Conservation (phyloP, 202 grass and related monocot genomes). For the Eragrostis tef region DNA sequence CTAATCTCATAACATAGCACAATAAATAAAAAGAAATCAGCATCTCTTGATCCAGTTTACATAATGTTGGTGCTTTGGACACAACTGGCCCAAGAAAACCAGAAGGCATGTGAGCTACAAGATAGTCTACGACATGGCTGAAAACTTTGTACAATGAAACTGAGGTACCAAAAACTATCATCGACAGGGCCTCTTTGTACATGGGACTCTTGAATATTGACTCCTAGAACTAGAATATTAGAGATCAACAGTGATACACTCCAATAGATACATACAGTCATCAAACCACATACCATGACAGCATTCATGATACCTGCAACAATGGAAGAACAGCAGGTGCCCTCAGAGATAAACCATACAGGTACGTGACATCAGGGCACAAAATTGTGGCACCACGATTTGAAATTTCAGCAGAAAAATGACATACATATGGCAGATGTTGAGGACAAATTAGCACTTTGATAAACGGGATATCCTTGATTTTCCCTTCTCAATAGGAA, state of each 20-base stretch:
- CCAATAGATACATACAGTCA: neutral
- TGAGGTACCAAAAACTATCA: neutral
- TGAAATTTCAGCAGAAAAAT: conserved; percentile 21
- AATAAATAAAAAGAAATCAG: neutral
- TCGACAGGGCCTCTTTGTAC: neutral
- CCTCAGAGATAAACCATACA: conserved; percentile 13
- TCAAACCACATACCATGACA: conserved; percentile 6
- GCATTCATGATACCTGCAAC: conserved; percentile 42
- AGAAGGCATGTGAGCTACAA: neutral
- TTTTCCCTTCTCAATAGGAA: conserved; percentile 68
- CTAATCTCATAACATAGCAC: neutral
- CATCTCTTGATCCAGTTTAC: neutral
- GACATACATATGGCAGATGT: neutral
- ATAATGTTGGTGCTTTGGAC: neutral
- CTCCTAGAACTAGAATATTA: neutral
- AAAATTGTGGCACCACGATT: neutral
- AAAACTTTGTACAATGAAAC: neutral
- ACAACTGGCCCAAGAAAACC: neutral
- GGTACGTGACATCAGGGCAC: neutral
- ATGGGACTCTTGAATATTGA: neutral
- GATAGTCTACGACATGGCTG: neutral
- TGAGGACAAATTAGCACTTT: conserved; percentile 49
- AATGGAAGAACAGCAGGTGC: neutral
- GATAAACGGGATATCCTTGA: conserved; percentile 55
- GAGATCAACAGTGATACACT: conserved; percentile 17